Percentiles rank a stretch among this genome's conserved stretches.
These are phyloP conservation scores for Ampelomyces quisqualis DNA, from an alignment of 2,329 filamentous ascomycete genomes.

Conservation along the genomic window DNA sequence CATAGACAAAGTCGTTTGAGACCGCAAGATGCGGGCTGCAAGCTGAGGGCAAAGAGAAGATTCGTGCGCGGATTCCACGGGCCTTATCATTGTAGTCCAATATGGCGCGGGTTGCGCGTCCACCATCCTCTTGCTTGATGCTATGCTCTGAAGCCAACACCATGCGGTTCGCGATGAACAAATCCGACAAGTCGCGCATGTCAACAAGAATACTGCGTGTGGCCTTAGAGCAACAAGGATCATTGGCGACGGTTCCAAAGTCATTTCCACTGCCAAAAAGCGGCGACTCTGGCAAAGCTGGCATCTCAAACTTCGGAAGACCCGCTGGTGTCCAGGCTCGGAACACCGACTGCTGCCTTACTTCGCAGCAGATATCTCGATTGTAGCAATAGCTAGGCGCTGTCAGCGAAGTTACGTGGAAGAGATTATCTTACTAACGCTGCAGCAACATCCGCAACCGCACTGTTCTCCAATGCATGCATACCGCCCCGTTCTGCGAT, in stretches of 20 bases:
- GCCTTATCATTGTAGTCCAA: conserved; percentile 18
- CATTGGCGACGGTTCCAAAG: conserved; percentile 22
- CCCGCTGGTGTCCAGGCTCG: conserved; percentile 12
- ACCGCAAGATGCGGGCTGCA: conserved; percentile 18
- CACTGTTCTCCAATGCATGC: conserved; percentile 11
- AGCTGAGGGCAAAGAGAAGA: conserved; percentile 26
- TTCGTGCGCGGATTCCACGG: conserved; percentile 16
- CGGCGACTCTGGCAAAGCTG: conserved; percentile 37
- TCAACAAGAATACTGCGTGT: conserved; percentile 32
- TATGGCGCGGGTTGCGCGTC: neutral
- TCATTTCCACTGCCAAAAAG: conserved; percentile 30
- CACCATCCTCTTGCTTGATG: conserved; percentile 5
- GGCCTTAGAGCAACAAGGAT: conserved; percentile 21
- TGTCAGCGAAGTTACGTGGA: conserved; percentile 3
- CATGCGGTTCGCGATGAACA: conserved; percentile 24
- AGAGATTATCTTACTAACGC: conserved; percentile 24
- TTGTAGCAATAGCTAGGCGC: conserved; percentile 26
- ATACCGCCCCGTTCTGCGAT: conserved; percentile 29
- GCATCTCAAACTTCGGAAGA: conserved; percentile 1
- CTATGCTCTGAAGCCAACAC: conserved; percentile 2
- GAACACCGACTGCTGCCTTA: conserved; percentile 19
- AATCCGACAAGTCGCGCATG: conserved; percentile 36
- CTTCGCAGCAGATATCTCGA: conserved; percentile 33
- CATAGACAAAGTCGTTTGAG: conserved; percentile 36
- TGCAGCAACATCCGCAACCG: conserved; percentile 22